These are phyloP conservation scores for Hygrocybe punicea DNA, from an alignment of 768 basidiomycete species.

Conservation along the genomic window DNA sequence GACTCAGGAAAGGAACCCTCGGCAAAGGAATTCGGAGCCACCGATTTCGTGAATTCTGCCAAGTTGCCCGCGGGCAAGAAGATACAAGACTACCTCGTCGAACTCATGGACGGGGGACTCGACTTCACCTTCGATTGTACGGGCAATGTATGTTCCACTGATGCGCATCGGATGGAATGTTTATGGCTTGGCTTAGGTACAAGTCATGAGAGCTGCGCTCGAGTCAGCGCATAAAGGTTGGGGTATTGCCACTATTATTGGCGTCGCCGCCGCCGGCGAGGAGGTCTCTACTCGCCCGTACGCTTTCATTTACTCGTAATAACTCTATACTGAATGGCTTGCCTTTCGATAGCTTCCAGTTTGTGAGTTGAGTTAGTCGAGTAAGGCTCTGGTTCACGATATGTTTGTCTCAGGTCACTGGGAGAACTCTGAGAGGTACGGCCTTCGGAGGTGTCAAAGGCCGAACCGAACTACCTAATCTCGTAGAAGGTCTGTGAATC, in stretches of 20 bases:
- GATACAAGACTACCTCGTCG: slow-evolving; percentile 86
- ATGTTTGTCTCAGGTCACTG: slow-evolving; percentile 60
- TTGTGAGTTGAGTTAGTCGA: slow-evolving; percentile 35
- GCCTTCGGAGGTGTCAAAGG: slow-evolving; percentile 99
- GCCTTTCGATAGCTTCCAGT: slow-evolving; percentile 44
- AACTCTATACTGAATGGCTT: background rate
- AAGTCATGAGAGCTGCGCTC: slow-evolving; percentile 92
- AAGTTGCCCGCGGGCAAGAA: slow-evolving; percentile 70
- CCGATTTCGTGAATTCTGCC: slow-evolving; percentile 87
- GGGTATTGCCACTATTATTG: slow-evolving; percentile 95
- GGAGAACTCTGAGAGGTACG: slow-evolving; percentile 88
- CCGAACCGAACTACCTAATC: slow-evolving; percentile 88
- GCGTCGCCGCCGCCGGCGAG: slow-evolving; percentile 95
- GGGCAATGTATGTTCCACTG: slow-evolving; percentile 58
- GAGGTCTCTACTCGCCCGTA: slow-evolving; percentile 89
- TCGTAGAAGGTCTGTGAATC: slow-evolving; percentile 70
- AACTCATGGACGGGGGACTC: slow-evolving; percentile 93
- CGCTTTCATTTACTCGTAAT: slow-evolving; percentile 25
- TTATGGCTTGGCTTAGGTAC: slow-evolving; percentile 45
- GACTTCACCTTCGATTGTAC: slow-evolving; percentile 98
- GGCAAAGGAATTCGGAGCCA: slow-evolving; percentile 92
- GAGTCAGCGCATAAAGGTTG: slow-evolving; percentile 99
- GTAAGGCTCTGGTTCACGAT: slow-evolving; percentile 12
- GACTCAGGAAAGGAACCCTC: slow-evolving; percentile 83
- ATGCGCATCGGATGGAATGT: slow-evolving; percentile 20